A percentile compares a stretch with the other conserved stretches of the same genome.
phyloP scores from a whole-genome alignment of 768 basidiomycete genomes.

The Multifurca ochricompacta region DNA sequence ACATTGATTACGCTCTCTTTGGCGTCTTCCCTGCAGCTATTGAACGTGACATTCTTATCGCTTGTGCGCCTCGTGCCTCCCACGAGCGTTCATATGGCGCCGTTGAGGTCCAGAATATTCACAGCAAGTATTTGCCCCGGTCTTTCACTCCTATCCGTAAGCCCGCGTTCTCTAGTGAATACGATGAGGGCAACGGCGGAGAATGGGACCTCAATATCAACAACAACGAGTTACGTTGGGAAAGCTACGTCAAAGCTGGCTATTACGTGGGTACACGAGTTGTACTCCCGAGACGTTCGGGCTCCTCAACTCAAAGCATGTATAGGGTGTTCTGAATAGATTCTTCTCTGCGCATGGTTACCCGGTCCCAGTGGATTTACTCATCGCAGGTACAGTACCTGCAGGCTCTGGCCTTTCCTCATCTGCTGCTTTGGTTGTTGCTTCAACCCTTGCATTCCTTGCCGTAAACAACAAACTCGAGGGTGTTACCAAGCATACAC shows the following conservation, averaged over 20 bases:
- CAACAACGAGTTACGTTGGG: slow-evolving; percentile 65
- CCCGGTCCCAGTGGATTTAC: slow-evolving; percentile 59
- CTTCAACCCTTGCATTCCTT: slow-evolving; percentile 73
- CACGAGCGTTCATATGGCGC: slow-evolving; percentile 37
- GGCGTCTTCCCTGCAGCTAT: slow-evolving; percentile 82
- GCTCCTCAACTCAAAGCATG: not conserved
- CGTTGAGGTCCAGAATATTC: slow-evolving; percentile 56
- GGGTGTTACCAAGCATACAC: slow-evolving; percentile 52
- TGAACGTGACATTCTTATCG: slow-evolving; percentile 77
- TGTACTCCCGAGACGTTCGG: not conserved
- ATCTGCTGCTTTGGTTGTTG: slow-evolving; percentile 87
- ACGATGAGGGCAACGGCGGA: slow-evolving; percentile 36
- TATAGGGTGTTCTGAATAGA: slow-evolving; percentile 58
- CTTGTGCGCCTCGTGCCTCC: slow-evolving; percentile 43
- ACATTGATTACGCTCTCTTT: slow-evolving; percentile 79
- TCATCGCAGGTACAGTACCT: slow-evolving; percentile 78
- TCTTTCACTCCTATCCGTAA: slow-evolving; percentile 47
- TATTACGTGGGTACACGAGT: slow-evolving; percentile 52
- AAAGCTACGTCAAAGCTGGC: slow-evolving; percentile 82
- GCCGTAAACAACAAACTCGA: slow-evolving; percentile 62
- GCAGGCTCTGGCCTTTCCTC: slow-evolving; percentile 83
- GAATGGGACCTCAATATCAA: slow-evolving; percentile 73
- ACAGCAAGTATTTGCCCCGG: slow-evolving; percentile 50
- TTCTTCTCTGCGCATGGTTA: slow-evolving; percentile 26
- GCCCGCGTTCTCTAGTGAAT: slow-evolving; percentile 27